These are phyloP conservation scores for Candida anutae DNA, from an alignment of 1,139 yeast species.

Conservation along the genomic window DNA sequence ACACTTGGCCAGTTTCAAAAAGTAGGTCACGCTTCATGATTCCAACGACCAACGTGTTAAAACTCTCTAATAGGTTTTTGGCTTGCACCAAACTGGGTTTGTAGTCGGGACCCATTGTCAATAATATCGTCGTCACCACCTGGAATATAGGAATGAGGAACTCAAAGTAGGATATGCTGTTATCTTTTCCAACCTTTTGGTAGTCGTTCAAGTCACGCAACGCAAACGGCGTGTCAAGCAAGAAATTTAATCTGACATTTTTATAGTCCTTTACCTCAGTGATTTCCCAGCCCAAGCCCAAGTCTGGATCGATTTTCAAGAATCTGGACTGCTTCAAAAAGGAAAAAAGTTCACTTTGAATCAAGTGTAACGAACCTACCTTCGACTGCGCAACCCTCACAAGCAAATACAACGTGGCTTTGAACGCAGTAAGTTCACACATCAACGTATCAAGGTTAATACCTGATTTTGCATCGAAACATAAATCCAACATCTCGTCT, in stretches of 20 bases:
- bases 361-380: slow-evolving; percentile 65
- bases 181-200: slow-evolving; percentile 9
- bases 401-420: slow-evolving; percentile 60
- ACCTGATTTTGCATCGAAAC: slow-evolving; percentile 22
- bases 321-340: slow-evolving; percentile 52
- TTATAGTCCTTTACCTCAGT: slow-evolving; percentile 12
- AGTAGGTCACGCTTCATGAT: slow-evolving; percentile 63
- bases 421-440: slow-evolving; percentile 71
- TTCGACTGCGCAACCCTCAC: slow-evolving; percentile 71
- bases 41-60: slow-evolving; percentile 53
- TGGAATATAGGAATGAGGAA: slow-evolving; percentile 74
- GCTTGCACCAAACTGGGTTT: slow-evolving; percentile 53
- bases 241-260: slow-evolving; percentile 30
- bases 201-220: slow-evolving; percentile 14
- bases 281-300: slow-evolving; percentile 48
- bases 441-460: slow-evolving; percentile 46
- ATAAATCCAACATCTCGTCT: slow-evolving; percentile 50
- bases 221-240: slow-evolving; percentile 45
- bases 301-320: slow-evolving; percentile 67
- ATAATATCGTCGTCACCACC: slow-evolving; percentile 54
- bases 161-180: slow-evolving; percentile 52
- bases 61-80: slow-evolving; percentile 42
- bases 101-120: slow-evolving; percentile 78
- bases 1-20: slow-evolving; percentile 19
- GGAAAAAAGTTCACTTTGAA: slow-evolving; percentile 67